Percentiles rank a stretch among this genome's conserved stretches.
phyloP scores from a whole-genome alignment of 1,284 basidiomycete genomes.

The Leccinum ponderosum region DNA sequence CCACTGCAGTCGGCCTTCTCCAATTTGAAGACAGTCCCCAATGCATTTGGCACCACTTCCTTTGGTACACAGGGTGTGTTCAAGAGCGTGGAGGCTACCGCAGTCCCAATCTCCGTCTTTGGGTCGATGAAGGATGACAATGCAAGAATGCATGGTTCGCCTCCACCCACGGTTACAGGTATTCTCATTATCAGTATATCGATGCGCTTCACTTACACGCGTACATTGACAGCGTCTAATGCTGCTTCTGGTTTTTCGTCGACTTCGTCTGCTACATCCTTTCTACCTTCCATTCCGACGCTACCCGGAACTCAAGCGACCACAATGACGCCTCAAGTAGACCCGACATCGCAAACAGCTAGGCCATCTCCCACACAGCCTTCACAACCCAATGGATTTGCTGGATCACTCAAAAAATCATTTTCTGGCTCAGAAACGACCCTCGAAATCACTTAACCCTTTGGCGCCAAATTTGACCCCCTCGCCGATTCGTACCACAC shows the following conservation, averaged over 20 bases:
- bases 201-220: not conserved
- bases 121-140: conserved; percentile 23
- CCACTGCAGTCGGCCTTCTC: conserved; percentile 43
- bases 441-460: conserved; percentile 24
- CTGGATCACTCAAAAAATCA: conserved; percentile 1
- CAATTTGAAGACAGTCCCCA: conserved; percentile 35
- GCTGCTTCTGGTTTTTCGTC: conserved; percentile 15
- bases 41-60: conserved; percentile 32
- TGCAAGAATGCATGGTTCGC: conserved; percentile 5
- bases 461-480: conserved; percentile 32
- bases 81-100: conserved; percentile 1
- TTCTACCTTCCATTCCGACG: conserved; percentile 1
- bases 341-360: conserved; percentile 1
- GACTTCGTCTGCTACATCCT: conserved; percentile 19
- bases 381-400: conserved; percentile 3
- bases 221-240: not conserved
- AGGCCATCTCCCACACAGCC: not conserved
- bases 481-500: not conserved
- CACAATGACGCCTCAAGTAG: conserved; percentile 1
- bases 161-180: conserved; percentile 16
- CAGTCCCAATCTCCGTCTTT: conserved; percentile 12
- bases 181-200: conserved; percentile 1
- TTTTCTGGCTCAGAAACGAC: conserved; percentile 7
- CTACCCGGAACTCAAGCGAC: not conserved
- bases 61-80: conserved; percentile 17